Percentiles rank a stretch among this genome's conserved stretches.
phyloP scores from a whole-genome alignment of 495 filamentous ascomycete genomes.

The Trichoderma asperelloides region DNA sequence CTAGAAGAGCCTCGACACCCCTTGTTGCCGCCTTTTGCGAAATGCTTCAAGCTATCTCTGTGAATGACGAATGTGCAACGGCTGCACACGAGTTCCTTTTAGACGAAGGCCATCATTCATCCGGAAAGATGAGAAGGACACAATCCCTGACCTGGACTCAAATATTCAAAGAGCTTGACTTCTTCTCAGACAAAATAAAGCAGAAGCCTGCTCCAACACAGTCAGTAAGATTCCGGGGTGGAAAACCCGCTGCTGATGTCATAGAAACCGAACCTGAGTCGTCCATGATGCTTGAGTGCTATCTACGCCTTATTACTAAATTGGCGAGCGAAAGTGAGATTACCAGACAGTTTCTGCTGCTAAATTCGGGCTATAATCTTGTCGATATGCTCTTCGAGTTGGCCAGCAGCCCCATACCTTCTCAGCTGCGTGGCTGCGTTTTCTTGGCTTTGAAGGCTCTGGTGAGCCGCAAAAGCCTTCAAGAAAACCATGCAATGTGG shows the following conservation, averaged over 20 bases:
- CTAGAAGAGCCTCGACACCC: slow-evolving; percentile 82
- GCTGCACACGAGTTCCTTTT: slow-evolving; percentile 80
- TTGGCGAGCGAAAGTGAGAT: slow-evolving; percentile 56
- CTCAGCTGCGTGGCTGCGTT: slow-evolving; percentile 65
- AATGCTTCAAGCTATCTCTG: slow-evolving; percentile 78
- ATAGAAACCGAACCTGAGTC: slow-evolving; percentile 75
- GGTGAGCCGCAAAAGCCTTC: slow-evolving; percentile 53
- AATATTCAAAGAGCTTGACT: slow-evolving; percentile 81
- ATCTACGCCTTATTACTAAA: slow-evolving; percentile 77
- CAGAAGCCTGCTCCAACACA: slow-evolving; percentile 52
- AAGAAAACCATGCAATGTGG: slow-evolving; percentile 60
- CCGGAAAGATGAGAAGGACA: slow-evolving; percentile 67
- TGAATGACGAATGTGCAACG: slow-evolving; percentile 67
- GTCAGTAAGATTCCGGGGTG: slow-evolving; percentile 43
- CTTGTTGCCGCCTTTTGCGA: slow-evolving; percentile 93
- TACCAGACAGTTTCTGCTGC: slow-evolving; percentile 61
- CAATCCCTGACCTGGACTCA: slow-evolving; percentile 81
- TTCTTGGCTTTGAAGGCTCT: slow-evolving; percentile 62
- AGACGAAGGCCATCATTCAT: slow-evolving; percentile 68
- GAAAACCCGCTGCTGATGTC: slow-evolving; percentile 44
- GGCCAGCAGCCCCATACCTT: slow-evolving; percentile 57
- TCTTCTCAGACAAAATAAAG: slow-evolving; percentile 59
- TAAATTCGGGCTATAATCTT: slow-evolving; percentile 53
- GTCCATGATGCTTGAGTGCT: slow-evolving; percentile 85
- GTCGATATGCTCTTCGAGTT: slow-evolving; percentile 59